Evolutionary conservation across 208 protist species (phyloP).

Genomic region (Leishmania major): DNA sequence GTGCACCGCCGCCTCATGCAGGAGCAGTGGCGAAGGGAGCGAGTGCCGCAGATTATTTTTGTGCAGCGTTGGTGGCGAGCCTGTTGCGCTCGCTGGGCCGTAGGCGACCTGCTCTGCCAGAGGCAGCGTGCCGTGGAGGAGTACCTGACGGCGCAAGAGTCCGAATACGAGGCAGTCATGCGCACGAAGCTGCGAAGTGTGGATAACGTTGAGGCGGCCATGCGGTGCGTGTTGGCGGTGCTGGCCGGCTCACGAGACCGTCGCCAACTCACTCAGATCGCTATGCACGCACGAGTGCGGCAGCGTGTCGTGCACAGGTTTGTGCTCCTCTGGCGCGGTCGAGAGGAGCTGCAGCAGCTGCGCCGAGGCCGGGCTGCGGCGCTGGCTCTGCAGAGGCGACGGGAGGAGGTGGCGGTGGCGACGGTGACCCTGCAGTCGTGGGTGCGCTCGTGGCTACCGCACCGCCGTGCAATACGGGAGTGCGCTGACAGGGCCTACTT

Average conservation of each 20-base stretch:
- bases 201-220: slow-evolving; percentile 25
- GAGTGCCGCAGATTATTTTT: slow-evolving; percentile 7
- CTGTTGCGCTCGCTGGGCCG: slow-evolving; percentile 12
- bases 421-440: slow-evolving; percentile 47
- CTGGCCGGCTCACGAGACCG: slow-evolving; percentile 55
- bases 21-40: slow-evolving; percentile 26
- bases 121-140: slow-evolving; percentile 33
- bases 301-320: slow-evolving; percentile 43
- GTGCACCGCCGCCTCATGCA: slow-evolving; percentile 40
- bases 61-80: slow-evolving; percentile 59
- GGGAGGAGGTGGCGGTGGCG: slow-evolving; percentile 63
- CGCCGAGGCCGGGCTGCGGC: slow-evolving; percentile 21
- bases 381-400: slow-evolving; percentile 35
- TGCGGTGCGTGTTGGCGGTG: slow-evolving; percentile 46
- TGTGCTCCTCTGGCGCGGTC: slow-evolving; percentile 39
- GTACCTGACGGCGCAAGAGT: slow-evolving; percentile 35
- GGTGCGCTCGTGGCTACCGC: slow-evolving; percentile 44
- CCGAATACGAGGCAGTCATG: slow-evolving; percentile 31
- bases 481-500: background rate
- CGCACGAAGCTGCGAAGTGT: slow-evolving; percentile 7
- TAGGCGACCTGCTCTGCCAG: slow-evolving; percentile 10
- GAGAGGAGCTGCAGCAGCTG: slow-evolving; percentile 22
- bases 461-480: slow-evolving; percentile 5
- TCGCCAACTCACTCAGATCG: slow-evolving; percentile 16
- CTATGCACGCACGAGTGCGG: slow-evolving; percentile 20